phyloP scores from a whole-genome alignment of 2,329 filamentous ascomycete species.

The Colletotrichum cereale region DNA sequence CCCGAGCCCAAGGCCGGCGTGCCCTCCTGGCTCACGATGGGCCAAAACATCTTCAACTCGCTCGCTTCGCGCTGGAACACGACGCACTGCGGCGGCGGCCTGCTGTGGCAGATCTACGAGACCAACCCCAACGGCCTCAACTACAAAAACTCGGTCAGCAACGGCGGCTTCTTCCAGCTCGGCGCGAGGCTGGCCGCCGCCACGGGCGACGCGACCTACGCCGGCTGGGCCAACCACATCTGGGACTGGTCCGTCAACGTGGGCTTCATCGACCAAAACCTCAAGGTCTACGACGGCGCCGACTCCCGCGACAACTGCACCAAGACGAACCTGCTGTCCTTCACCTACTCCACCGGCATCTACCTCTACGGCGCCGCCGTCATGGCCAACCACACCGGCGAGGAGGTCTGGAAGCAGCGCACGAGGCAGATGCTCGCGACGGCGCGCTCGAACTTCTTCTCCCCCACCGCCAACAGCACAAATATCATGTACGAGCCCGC shows the following conservation, averaged over 20 bases:
- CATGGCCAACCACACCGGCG: conserved; percentile 71
- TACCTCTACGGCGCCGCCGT: conserved; percentile 75
- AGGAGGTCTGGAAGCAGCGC: conserved; percentile 66
- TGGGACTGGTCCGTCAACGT: conserved; percentile 73
- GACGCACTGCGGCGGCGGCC: conserved; percentile 75
- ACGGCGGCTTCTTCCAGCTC: conserved; percentile 86
- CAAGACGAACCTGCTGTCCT: conserved; percentile 65
- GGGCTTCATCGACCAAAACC: conserved; percentile 68
- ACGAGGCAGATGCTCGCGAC: conserved; percentile 65
- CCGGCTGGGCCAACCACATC: conserved; percentile 75
- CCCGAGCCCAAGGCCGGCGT: conserved; percentile 68
- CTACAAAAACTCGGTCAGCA: conserved; percentile 87
- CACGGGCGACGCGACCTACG: conserved; percentile 75
- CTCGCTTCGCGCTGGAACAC: conserved; percentile 79
- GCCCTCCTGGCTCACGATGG: conserved; percentile 76
- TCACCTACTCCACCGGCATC: conserved; percentile 75
- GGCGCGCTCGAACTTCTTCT: conserved; percentile 64
- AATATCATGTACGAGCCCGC: conserved; percentile 75
- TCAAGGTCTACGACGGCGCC: conserved; percentile 74
- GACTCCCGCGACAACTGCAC: conserved; percentile 66
- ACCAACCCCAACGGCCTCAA: conserved; percentile 80
- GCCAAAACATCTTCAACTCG: conserved; percentile 78
- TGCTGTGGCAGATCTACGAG: conserved; percentile 85
- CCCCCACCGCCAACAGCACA: conserved; percentile 62
- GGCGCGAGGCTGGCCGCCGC: conserved; percentile 80